Conservation (phyloP, 2,329 filamentous ascomycete genomes). For the Colletotrichum trifolii region DNA sequence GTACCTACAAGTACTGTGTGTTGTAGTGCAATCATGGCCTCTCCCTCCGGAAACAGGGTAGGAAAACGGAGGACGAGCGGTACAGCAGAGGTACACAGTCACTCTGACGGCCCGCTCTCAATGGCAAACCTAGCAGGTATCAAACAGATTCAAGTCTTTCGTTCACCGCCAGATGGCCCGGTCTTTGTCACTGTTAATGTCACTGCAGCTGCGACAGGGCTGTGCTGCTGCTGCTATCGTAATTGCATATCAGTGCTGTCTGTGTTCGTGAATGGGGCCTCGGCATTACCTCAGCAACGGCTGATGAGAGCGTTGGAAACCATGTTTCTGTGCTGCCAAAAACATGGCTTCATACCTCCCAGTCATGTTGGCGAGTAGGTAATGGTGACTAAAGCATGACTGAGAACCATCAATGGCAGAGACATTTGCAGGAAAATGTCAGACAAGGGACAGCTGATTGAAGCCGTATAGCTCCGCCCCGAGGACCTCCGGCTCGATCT, state of each 20-base stretch:
- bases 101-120: slow-evolving; percentile 19
- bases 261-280: background rate
- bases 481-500: slow-evolving; percentile 22
- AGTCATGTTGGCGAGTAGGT: background rate
- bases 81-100: background rate
- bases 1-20: background rate
- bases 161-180: slow-evolving; percentile 27
- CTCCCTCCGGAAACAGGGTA: background rate
- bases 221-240: background rate
- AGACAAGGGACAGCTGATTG: slow-evolving; percentile 25
- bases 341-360: slow-evolving; percentile 10
- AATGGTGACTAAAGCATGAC: slow-evolving; percentile 21
- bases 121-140: slow-evolving; percentile 16
- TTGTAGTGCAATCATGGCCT: too few relatives aligned
- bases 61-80: slow-evolving; percentile 18
- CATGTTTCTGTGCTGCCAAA: slow-evolving; percentile 27
- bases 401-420: background rate
- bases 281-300: slow-evolving; percentile 35
- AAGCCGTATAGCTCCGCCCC: slow-evolving; percentile 20
- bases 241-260: too few relatives aligned
- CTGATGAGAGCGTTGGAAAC: slow-evolving; percentile 32
- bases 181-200: background rate
- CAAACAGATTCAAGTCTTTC: slow-evolving; percentile 24
- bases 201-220: slow-evolving; percentile 1
- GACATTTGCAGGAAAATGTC: background rate